Evolutionary conservation across 2,329 filamentous ascomycete genomes (phyloP).

Genomic region (Botrytis squamosa): DNA sequence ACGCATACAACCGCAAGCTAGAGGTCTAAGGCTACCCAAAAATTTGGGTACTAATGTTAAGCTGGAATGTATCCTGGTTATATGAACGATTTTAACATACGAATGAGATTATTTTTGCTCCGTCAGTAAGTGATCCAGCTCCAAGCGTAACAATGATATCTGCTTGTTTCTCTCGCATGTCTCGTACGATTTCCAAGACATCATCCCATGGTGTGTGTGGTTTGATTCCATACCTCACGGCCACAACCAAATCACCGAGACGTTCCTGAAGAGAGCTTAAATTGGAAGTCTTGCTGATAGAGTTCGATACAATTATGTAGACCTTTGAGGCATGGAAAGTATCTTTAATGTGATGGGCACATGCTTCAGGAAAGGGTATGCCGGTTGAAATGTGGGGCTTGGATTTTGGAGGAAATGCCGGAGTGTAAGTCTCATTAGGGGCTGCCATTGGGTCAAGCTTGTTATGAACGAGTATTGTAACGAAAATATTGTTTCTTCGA

Average conservation of each 20-base stretch:
- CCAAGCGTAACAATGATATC: conserved; percentile 40
- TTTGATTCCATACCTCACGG: conserved; percentile 37
- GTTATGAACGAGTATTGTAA: background rate
- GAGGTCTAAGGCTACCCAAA: background rate
- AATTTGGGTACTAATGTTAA: background rate
- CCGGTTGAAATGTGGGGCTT: conserved; percentile 24
- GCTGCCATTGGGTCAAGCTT: background rate
- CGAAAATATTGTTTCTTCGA: background rate
- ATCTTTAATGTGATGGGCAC: conserved; percentile 34
- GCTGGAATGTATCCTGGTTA: background rate
- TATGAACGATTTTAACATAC: conserved; percentile 25
- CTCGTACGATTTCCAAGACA: conserved; percentile 36
- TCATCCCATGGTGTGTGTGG: conserved; percentile 40
- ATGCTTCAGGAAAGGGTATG: conserved; percentile 24
- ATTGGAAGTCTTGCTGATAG: conserved; percentile 38
- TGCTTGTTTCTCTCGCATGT: conserved; percentile 30
- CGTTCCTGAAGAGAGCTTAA: conserved; percentile 33
- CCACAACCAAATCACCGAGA: conserved; percentile 35
- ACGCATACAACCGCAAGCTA: background rate
- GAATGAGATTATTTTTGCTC: conserved; percentile 37
- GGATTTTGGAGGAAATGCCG: conserved; percentile 35
- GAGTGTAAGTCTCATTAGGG: conserved; percentile 53
- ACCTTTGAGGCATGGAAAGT: conserved; percentile 35
- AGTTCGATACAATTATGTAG: conserved; percentile 39
- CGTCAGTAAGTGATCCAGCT: conserved; percentile 39